Evolutionary conservation across 352 stramenopile genomes (phyloP), one percentile per base, ranked within the genome.

Genomic region (Phytophthora melonis): DNA sequence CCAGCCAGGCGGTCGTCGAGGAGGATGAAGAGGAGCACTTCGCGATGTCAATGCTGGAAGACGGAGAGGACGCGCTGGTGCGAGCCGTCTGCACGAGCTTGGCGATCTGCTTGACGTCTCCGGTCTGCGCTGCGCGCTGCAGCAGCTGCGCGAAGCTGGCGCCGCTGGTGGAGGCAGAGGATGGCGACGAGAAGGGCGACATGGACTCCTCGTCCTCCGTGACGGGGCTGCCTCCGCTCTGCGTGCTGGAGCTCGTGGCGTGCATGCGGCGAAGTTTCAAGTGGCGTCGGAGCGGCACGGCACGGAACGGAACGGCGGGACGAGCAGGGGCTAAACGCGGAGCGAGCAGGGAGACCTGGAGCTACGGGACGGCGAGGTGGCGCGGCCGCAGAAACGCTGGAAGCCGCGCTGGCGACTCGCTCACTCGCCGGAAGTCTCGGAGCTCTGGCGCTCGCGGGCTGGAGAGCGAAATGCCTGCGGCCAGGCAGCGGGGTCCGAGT

Each of bases 181-280:
- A 74, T 13, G 74, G 69, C 59, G 70, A 75, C 56, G 75, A 77
- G 39, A 79, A 78, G 58, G 75, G 72, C 58, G 72, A 81, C 75
- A 79, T 79, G 69, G 72, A 79, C 47, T 84, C 79, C 63, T 86
- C 81, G 54, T 86, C 77, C 66, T 89, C 81, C 25, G 79, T 87
- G 58, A 89, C 81, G 66, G 81, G 81, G 73, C 81, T 89, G 60
- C 81, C 81, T 76, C 81, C 79, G 68, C 72, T 82, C 68, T 89
- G 81, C 55, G 77, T 83, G 70, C 79, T 86, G 65, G 68, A 81
- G 71, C 63, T 77, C 59, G 75, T 80, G 63, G 62, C 66, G 66
- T 75, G 77, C 77, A 80, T 78, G 57, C 63, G 74, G 56, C 52
- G 52, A 72, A 62, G 65, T 63, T 34, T 65, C 16, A 53, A 77